Evolutionary conservation across 208 protist species (phyloP), one percentile per base, ranked within the genome.

Genomic region (Leishmania lainsoni): DNA sequence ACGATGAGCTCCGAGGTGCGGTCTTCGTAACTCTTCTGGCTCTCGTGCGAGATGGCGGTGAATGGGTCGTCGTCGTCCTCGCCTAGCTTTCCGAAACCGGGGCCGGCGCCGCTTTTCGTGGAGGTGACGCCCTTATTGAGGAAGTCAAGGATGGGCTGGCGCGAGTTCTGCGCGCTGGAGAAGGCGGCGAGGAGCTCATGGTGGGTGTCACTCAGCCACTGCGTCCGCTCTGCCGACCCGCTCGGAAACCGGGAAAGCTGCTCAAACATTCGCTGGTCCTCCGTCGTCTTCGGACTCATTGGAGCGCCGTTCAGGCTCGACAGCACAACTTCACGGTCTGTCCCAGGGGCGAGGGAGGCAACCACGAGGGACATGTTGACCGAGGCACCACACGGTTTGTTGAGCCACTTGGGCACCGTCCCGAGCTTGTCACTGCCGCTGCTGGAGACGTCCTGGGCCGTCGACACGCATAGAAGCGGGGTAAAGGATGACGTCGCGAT

Each of bases 401-500:
- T 77, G 26, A 96, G 79, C 87, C 89, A 93, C 83, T 90, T 91
- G 10, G 91, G 90, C 63, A 86, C 84, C 4, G 76, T 66, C 1
- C 76, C 75, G 16, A 79, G 71, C 70, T 78, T 84, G n/a, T 82
- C 82, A 22, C 79, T 80, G 35, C 70, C 80, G 49, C 71, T 48
- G 42, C 59, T 83, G 10, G 74, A 78, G 39, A 72, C 81, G 51
- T 89, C 84, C 74, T 94, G 83, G 59, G 90, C 87, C n/a, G 92
- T 92, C 29, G 89, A 90, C 26, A 98, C 90, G 75, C 90, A 92
- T 14, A 98, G 79, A 22, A 87, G 69, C 20, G 92, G 92, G 48
- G 93, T 91, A 74, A 98, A 98, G 70, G 97, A 98, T 26, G 90
- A 93, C 0, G 95, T 97, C 16, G 97, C 90, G 56, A 99, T 81